These are phyloP conservation scores for Chenopodium berlandieri DNA, from an alignment of 148 eudicot genomes.

Conservation along the genomic window DNA sequence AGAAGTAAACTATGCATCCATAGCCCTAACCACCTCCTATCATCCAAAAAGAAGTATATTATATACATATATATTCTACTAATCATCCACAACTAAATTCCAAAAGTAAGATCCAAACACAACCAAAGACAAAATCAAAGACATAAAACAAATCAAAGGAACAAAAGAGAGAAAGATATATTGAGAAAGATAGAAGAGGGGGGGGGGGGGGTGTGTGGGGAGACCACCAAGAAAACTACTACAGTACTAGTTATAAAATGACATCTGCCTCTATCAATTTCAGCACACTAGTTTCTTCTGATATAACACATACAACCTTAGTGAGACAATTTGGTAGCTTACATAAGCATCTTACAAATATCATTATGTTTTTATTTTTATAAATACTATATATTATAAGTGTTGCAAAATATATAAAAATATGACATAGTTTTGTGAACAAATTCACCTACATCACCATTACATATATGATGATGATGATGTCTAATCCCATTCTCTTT, in stretches of 20 bases:
- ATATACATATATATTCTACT: not conserved
- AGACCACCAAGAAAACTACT: slow-evolving; percentile 2
- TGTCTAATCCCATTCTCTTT: slow-evolving; percentile 29
- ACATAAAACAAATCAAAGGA: not conserved
- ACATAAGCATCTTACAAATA: slow-evolving; percentile 14
- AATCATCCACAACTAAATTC: not conserved
- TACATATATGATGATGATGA: slow-evolving; percentile 20
- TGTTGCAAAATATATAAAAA: not conserved
- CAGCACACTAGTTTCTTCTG: not conserved
- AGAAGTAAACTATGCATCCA: no score
- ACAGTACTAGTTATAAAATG: not conserved
- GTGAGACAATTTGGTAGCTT: slow-evolving; percentile 15
- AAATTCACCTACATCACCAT: slow-evolving; percentile 14
- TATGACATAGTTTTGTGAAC: slow-evolving; percentile 10
- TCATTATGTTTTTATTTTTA: not conserved
- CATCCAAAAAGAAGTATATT: not conserved
- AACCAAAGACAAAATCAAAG: slow-evolving; percentile 11
- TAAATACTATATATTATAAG: not conserved
- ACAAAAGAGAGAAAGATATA: not conserved
- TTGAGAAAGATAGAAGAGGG: slow-evolving; percentile 1
- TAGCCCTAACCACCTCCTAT: not conserved
- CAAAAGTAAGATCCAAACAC: slow-evolving; percentile 14
- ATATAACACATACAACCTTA: not conserved
- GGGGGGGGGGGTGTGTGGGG: not conserved
- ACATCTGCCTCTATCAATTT: slow-evolving; percentile 8